A percentile compares a stretch with the other conserved stretches of the same genome.
phyloP scores from a whole-genome alignment of 768 basidiomycete species.

The Lentinus brumalis region DNA sequence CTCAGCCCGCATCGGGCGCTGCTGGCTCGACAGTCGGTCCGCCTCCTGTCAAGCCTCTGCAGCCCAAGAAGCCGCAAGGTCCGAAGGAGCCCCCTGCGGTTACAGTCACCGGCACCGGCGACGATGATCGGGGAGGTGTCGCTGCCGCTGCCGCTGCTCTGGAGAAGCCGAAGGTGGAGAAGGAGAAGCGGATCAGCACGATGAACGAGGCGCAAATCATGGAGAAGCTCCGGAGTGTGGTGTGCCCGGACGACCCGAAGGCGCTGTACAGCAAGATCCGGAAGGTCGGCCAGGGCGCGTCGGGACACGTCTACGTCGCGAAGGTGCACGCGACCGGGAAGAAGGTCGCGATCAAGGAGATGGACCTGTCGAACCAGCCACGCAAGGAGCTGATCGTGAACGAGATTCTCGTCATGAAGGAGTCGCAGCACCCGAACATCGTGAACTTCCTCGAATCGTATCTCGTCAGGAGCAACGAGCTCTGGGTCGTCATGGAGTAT shows the following conservation, averaged over 20 bases:
- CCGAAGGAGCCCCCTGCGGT: slow-evolving; percentile 39
- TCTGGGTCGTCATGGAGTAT: slow-evolving; percentile 99
- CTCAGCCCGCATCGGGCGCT: slow-evolving; percentile 47
- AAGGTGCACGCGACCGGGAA: slow-evolving; percentile 82
- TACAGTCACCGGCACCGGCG: slow-evolving; percentile 49
- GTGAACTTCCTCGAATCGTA: slow-evolving; percentile 95
- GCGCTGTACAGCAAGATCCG: slow-evolving; percentile 92
- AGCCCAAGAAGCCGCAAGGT: slow-evolving; percentile 64
- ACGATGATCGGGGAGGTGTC: slow-evolving; percentile 52
- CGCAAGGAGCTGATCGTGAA: slow-evolving; percentile 98
- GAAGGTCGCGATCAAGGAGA: slow-evolving; percentile 98
- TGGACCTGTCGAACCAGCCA: slow-evolving; percentile 94
- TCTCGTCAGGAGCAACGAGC: slow-evolving; percentile 82
- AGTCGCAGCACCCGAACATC: slow-evolving; percentile 95
- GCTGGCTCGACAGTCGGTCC: slow-evolving; percentile 54
- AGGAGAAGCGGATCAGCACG: slow-evolving; percentile 88
- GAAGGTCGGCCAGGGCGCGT: slow-evolving; percentile 98
- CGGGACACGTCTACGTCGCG: slow-evolving; percentile 97
- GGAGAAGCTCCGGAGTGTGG: slow-evolving; percentile 92
- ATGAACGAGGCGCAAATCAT: slow-evolving; percentile 99
- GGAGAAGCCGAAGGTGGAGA: slow-evolving; percentile 55
- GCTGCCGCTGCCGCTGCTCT: slow-evolving; percentile 74
- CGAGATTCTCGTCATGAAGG: slow-evolving; percentile 98
- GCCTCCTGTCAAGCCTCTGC: slow-evolving; percentile 72
- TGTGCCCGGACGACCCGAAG: slow-evolving; percentile 86